These are phyloP conservation scores for Pseudogymnoascus sp. DNA, from an alignment of 2,329 filamentous ascomycete genomes.

Conservation along the genomic window DNA sequence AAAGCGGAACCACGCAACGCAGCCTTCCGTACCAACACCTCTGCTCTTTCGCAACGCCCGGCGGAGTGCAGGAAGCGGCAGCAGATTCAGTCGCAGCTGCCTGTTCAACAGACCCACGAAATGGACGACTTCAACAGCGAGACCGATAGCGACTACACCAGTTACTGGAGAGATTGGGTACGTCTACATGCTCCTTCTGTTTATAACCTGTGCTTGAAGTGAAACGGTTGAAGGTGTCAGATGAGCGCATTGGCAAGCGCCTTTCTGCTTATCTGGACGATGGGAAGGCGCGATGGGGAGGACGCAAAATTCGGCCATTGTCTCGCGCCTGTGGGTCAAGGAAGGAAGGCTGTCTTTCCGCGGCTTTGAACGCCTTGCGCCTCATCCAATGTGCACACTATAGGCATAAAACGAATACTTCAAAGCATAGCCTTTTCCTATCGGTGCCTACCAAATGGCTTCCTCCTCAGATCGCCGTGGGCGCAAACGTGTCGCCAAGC, in stretches of 20 bases:
- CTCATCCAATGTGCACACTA: neutral
- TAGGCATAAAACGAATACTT: neutral
- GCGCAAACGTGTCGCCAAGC: neutral
- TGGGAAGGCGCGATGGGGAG: neutral
- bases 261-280: neutral
- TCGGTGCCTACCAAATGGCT: neutral
- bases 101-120: neutral
- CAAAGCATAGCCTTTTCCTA: neutral
- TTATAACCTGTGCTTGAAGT: slow-evolving; percentile 8
- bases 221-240: too few relatives aligned
- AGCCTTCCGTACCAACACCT: slow-evolving; percentile 2
- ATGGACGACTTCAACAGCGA: slow-evolving; percentile 99
- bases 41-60: neutral
- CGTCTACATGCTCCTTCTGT: slow-evolving; percentile 34
- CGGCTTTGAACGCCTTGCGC: neutral
- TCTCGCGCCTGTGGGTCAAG: neutral
- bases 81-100: slow-evolving; percentile 1
- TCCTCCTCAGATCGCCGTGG: neutral
- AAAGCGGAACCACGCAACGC: neutral
- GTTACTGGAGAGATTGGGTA: slow-evolving; percentile 99
- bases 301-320: neutral
- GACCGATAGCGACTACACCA: slow-evolving; percentile 97
- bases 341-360: neutral
- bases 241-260: neutral
- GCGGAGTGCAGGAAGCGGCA: slow-evolving; percentile 5